Conservation (phyloP, 2,329 filamentous ascomycete genomes). For the Xylariaceae sp. region DNA sequence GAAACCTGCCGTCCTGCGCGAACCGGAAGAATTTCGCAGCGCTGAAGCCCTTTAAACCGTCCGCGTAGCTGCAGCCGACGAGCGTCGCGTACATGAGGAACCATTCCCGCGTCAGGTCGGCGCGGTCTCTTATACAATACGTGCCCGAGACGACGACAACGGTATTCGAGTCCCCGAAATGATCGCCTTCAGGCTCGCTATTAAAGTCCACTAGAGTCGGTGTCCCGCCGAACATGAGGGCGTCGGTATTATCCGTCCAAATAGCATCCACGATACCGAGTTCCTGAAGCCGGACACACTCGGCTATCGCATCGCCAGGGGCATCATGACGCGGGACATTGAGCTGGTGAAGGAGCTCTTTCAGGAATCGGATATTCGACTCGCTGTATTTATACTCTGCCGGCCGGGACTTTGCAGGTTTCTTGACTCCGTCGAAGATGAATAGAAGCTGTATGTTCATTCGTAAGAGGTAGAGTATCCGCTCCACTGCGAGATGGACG, state of each 20-base stretch:
- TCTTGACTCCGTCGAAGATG: constrained; percentile 47
- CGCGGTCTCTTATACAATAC: constrained; percentile 11
- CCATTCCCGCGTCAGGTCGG: constrained; percentile 16
- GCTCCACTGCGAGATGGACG: constrained; percentile 18
- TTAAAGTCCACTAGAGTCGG: constrained; percentile 34
- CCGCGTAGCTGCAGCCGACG: constrained; percentile 24
- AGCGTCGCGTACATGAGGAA: constrained; percentile 25
- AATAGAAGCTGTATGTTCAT: constrained; percentile 43
- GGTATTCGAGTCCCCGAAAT: constrained; percentile 15
- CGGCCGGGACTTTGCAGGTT: constrained; percentile 24
- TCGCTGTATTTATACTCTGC: constrained; percentile 31
- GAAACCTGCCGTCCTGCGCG: constrained; percentile 18
- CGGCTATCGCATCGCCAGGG: constrained; percentile 43
- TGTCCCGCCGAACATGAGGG: constrained; percentile 41
- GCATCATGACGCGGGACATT: constrained; percentile 39
- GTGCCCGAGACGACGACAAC: constrained; percentile 13
- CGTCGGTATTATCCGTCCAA: constrained; percentile 43
- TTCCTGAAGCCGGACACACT: constrained; percentile 41
- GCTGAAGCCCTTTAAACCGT: constrained; percentile 20
- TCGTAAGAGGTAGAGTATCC: constrained; percentile 41
- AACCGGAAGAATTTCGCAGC: constrained; percentile 15
- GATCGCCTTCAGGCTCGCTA: constrained; percentile 17
- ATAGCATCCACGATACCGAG: constrained; percentile 43
- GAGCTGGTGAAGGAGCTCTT: constrained; percentile 34
- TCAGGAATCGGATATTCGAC: constrained; percentile 32